These are phyloP conservation scores for Acacia acuminata DNA, from an alignment of 306 rosid species.

Conservation along the genomic window DNA sequence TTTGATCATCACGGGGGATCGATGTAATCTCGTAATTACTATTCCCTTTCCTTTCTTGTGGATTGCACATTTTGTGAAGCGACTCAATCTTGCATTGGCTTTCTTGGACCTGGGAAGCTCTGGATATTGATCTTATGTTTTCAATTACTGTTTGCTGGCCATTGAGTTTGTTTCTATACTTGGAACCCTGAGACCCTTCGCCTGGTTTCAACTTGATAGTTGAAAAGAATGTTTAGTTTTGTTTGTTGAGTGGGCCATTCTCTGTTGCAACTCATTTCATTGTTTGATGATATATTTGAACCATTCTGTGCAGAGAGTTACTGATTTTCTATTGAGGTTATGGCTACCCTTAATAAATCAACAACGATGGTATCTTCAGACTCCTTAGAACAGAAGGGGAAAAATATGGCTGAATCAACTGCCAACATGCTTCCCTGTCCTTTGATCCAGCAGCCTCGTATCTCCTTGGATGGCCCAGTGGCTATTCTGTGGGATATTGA, in stretches of 20 bases:
- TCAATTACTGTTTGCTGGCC: conserved; percentile 9
- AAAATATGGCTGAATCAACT: conserved; percentile 51
- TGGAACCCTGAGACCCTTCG: neutral
- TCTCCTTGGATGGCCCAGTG: conserved; percentile 71
- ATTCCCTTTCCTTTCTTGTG: conserved; percentile 1
- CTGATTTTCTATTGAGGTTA: conserved; percentile 39
- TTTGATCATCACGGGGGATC: conserved; percentile 19
- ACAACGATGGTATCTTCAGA: conserved; percentile 43
- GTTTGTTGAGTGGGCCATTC: neutral
- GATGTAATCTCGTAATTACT: neutral
- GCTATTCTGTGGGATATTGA: conserved; percentile 97
- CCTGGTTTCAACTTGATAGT: conserved; percentile 1
- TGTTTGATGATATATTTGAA: conserved; percentile 26
- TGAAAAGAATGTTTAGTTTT: neutral
- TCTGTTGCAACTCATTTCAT: conserved; percentile 18
- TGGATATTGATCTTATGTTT: conserved; percentile 10
- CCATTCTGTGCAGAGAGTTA: conserved; percentile 40
- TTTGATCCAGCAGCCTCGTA: conserved; percentile 49
- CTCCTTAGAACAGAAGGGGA: conserved; percentile 58
- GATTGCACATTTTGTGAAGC: conserved; percentile 24
- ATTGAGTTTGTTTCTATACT: neutral
- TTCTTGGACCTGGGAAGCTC: conserved; percentile 7
- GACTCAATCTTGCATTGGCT: neutral
- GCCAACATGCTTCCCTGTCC: conserved; percentile 51
- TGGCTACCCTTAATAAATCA: conserved; percentile 53